A percentile compares a stretch with the other conserved stretches of the same genome.
phyloP scores from a whole-genome alignment of 805 yeast species.

The Saccharomycopsis guyanensis region DNA sequence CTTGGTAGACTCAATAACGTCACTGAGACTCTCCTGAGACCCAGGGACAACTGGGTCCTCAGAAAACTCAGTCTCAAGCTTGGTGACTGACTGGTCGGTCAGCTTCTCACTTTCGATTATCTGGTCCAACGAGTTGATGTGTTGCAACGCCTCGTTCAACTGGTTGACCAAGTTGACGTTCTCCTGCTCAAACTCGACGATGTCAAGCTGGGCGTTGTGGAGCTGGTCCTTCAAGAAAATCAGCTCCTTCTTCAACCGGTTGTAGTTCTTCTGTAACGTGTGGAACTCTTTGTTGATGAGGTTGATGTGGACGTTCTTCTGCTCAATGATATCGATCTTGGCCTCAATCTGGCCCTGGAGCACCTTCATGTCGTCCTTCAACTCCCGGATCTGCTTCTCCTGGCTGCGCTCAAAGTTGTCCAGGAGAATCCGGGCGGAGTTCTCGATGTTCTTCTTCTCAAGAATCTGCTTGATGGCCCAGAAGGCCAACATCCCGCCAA shows the following conservation, averaged over 20 bases:
- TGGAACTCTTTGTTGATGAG: conserved; percentile 21
- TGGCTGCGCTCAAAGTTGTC: conserved; percentile 26
- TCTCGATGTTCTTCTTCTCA: conserved; percentile 14
- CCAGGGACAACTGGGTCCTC: background rate
- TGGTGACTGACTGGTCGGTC: conserved; percentile 2
- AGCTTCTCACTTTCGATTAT: conserved; percentile 15
- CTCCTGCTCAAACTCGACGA: conserved; percentile 20
- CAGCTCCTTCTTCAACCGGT: conserved; percentile 9
- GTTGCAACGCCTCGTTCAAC: conserved; percentile 19
- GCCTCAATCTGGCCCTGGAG: conserved; percentile 16
- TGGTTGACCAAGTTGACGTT: conserved; percentile 18
- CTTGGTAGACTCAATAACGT: conserved; percentile 11
- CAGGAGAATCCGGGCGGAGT: conserved; percentile 25
- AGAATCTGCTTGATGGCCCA: conserved; percentile 12
- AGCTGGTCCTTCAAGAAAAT: conserved; percentile 20
- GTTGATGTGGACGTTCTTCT: conserved; percentile 21
- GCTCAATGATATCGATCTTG: conserved; percentile 18
- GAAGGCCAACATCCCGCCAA: conserved; percentile 4
- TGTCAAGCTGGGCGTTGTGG: conserved; percentile 20
- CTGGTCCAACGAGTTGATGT: conserved; percentile 19
- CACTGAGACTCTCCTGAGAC: conserved; percentile 3
- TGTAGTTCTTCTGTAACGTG: conserved; percentile 21
- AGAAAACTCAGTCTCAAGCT: background rate
- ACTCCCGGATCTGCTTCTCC: conserved; percentile 12
- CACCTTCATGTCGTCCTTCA: conserved; percentile 12